Percentiles rank a stretch among this genome's conserved stretches.
Conservation (phyloP, 2,329 filamentous ascomycete genomes). For the Myotisia sp. region DNA sequence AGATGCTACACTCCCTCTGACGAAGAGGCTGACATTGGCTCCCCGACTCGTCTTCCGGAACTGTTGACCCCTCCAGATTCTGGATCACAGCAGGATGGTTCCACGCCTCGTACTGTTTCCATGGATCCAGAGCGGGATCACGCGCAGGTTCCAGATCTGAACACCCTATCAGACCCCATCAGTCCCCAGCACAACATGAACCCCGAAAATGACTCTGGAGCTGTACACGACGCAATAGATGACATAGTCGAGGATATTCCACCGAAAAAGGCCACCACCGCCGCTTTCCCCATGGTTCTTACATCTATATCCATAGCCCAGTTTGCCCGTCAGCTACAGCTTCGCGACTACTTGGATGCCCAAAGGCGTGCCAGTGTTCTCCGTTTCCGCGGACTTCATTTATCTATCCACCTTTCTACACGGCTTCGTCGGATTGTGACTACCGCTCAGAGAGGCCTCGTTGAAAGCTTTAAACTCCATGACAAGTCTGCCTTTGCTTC, state of each 20-base stretch:
- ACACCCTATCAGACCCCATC: background rate
- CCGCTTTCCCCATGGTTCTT: background rate
- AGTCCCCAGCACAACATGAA: background rate
- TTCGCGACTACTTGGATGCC: constrained; percentile 29
- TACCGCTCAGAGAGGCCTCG: constrained; percentile 30
- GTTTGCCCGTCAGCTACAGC: constrained; percentile 29
- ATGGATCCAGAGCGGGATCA: constrained; percentile 3
- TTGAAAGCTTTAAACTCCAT: constrained; percentile 32
- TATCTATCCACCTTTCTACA: constrained; percentile 30
- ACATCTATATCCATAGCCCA: constrained; percentile 27
- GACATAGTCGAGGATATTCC: background rate
- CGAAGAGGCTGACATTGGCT: constrained; percentile 15
- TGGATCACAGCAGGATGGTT: background rate
- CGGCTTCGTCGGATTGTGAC: constrained; percentile 29
- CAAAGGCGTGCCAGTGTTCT: constrained; percentile 28
- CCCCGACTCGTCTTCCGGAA: constrained; percentile 1
- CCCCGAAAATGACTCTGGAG: background rate
- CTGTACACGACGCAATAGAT: background rate
- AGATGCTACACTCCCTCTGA: constrained; percentile 22
- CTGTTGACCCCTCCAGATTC: background rate
- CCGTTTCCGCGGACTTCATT: constrained; percentile 28
- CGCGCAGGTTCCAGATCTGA: background rate
- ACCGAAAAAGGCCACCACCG: background rate
- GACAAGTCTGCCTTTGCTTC: constrained; percentile 32
- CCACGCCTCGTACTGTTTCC: constrained; percentile 3